A percentile compares a stretch with the other conserved stretches of the same genome.
phyloP scores from a whole-genome alignment of 2,329 filamentous ascomycete species.

The Zopfia rhizophila region DNA sequence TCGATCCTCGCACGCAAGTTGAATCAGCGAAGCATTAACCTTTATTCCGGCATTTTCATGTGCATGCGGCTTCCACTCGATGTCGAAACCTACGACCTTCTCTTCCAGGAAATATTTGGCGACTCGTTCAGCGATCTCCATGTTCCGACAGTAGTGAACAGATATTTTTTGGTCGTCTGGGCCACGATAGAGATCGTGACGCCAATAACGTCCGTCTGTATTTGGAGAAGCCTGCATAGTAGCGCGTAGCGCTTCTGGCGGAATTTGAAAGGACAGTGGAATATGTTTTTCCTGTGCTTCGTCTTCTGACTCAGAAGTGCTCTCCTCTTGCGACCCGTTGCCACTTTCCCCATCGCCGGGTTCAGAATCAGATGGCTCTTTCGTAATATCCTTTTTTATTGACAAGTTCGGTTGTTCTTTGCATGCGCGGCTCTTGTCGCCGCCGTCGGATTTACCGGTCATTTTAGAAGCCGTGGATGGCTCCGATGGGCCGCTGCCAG shows the following conservation, averaged over 20 bases:
- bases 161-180: constrained; percentile 65
- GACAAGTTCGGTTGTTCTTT: too few relatives aligned
- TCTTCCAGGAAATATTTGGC: constrained; percentile 75
- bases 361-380: constrained; percentile 10
- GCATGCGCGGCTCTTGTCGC: too few relatives aligned
- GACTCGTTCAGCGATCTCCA: constrained; percentile 73
- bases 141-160: constrained; percentile 81
- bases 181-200: constrained; percentile 72
- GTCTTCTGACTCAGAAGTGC: constrained; percentile 21
- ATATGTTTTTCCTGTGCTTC: constrained; percentile 25
- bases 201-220: constrained; percentile 66
- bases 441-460: too few relatives aligned
- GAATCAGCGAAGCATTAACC: constrained; percentile 85
- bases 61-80: constrained; percentile 77
- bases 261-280: constrained; percentile 46
- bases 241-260: constrained; percentile 34
- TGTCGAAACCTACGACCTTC: constrained; percentile 82
- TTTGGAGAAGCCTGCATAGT: constrained; percentile 44
- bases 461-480: too few relatives aligned
- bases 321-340: constrained; percentile 6
- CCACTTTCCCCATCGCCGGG: constrained; percentile 15
- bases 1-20: constrained; percentile 79
- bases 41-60: constrained; percentile 66
- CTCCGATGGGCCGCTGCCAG: too few relatives aligned
- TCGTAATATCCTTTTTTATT: constrained; percentile 3